phyloP scores from a whole-genome alignment of 2,329 filamentous ascomycete genomes.

The Didymella segeticola region DNA sequence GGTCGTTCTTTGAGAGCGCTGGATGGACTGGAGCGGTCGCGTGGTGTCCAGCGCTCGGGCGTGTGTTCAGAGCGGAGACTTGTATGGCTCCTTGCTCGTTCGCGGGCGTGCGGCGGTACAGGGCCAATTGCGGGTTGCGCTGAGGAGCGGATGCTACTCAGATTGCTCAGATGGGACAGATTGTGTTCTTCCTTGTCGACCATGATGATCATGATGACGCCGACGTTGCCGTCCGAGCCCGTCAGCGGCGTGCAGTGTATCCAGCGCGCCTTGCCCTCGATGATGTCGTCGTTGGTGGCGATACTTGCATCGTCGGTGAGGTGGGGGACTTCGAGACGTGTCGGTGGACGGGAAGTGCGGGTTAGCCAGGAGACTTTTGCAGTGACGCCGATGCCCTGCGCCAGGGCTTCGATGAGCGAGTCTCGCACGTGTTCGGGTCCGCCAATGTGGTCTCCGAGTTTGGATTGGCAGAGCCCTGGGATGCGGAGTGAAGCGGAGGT shows the following conservation, averaged over 20 bases:
- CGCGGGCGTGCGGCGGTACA: background rate
- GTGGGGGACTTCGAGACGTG: background rate
- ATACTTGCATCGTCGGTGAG: constrained; percentile 13
- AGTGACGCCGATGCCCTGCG: constrained; percentile 72
- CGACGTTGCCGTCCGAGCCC: constrained; percentile 69
- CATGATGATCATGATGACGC: constrained; percentile 78
- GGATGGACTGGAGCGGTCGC: background rate
- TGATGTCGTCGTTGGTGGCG: background rate
- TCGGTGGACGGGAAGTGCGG: background rate
- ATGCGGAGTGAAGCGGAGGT: constrained; percentile 55
- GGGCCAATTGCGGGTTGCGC: background rate
- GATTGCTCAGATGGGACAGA: background rate
- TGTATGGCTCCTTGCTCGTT: constrained; percentile 1
- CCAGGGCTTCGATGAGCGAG: constrained; percentile 64
- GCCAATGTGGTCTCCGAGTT: constrained; percentile 53
- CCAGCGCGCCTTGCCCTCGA: constrained; percentile 69
- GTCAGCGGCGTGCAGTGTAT: constrained; percentile 76
- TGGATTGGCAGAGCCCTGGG: constrained; percentile 54
- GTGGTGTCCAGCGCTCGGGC: constrained; percentile 6
- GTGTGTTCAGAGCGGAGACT: background rate
- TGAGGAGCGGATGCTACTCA: background rate
- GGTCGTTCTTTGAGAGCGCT: background rate
- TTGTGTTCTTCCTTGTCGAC: constrained; percentile 64
- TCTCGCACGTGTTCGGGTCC: constrained; percentile 59
- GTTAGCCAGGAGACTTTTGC: constrained; percentile 71